Evolutionary conservation across 2,329 filamentous ascomycete species (phyloP), one percentile per base, ranked within the genome.

Genomic region (Stemphylium vesicarium): DNA sequence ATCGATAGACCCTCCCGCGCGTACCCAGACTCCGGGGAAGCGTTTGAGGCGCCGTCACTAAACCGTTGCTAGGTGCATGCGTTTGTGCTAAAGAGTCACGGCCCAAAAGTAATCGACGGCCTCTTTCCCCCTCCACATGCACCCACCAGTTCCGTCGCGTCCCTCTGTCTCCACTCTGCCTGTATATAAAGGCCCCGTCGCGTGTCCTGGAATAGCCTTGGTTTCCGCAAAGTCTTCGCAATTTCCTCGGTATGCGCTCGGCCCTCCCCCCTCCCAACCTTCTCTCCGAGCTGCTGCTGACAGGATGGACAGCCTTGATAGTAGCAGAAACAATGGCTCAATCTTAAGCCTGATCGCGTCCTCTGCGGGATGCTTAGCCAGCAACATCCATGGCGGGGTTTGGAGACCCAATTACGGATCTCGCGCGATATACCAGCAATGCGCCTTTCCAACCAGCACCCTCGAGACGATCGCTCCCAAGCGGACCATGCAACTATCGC

Each of bases 401-500:
- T 52, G 66, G 56, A 60, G 63, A 65, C 58, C 63, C 63, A 56
- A 57, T 63, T 50, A 57, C 65, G 50, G 50, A 60, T 43, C 35
- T 61, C 53, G 57, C 69, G 53, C 62, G 59, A 37, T 56, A 50
- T 39, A 45, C 20, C 35, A 55, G 56, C 22, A 49, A 55, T 55
- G 51, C 68, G 44, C 40, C 43, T 48, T 58, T 38, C 56, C 71
- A 50, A 42, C 55, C 53, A 31, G 52, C 61, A 15, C 62, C 64
- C 41, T 62, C 68, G 54, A 66, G 65, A 56, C 66, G 60, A 54
- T 66, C 71, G 24, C 72, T 83, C 13, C 82, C 82, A n/a, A 77
- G 70, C 60, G 83, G 83, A 41, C 72, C 77, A 31, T 85, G 83
- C 75, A 81, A 82, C 66, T 82, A 77, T 69, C 80, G 79, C 63